Conservation (phyloP, 495 filamentous ascomycete species). For the Articulospora tetracladia region DNA sequence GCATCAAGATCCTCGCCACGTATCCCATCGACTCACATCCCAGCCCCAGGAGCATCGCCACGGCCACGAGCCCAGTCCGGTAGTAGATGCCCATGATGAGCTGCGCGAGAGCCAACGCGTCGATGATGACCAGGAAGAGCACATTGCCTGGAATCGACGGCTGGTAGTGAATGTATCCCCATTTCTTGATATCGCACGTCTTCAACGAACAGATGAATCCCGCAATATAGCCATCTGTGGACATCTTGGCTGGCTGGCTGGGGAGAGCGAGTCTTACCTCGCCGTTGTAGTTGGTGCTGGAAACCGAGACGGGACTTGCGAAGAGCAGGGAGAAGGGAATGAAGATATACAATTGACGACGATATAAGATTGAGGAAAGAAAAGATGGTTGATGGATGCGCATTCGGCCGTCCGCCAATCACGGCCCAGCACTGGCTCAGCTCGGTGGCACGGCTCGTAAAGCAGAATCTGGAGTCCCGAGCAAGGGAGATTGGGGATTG, state of each 20-base stretch:
- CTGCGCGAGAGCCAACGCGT: neutral
- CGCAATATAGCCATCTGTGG: neutral
- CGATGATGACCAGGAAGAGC: slow-evolving; percentile 10
- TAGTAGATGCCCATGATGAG: neutral
- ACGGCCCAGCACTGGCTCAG: too few relatives aligned
- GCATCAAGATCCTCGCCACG: slow-evolving; percentile 32
- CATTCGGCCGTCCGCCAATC: too few relatives aligned
- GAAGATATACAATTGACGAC: neutral
- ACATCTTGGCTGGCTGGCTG: neutral
- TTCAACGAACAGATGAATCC: slow-evolving; percentile 5
- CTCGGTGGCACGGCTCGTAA: neutral
- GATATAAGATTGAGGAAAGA: too few relatives aligned
- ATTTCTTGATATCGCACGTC: slow-evolving; percentile 3
- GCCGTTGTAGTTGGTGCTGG: too few relatives aligned
- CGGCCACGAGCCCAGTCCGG: neutral
- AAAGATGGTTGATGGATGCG: too few relatives aligned
- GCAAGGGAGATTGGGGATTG: neutral
- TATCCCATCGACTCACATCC: slow-evolving; percentile 34
- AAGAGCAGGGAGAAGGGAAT: neutral
- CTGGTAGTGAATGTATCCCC: slow-evolving; percentile 10
- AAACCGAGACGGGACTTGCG: too few relatives aligned
- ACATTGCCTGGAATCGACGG: slow-evolving; percentile 8
- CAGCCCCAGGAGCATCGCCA: slow-evolving; percentile 8
- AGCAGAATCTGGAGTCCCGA: neutral
- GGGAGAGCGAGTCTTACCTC: too few relatives aligned